Evolutionary conservation across 2,329 filamentous ascomycete genomes (phyloP), one percentile per base, ranked within the genome.

Genomic region (Fusarium begoniae): DNA sequence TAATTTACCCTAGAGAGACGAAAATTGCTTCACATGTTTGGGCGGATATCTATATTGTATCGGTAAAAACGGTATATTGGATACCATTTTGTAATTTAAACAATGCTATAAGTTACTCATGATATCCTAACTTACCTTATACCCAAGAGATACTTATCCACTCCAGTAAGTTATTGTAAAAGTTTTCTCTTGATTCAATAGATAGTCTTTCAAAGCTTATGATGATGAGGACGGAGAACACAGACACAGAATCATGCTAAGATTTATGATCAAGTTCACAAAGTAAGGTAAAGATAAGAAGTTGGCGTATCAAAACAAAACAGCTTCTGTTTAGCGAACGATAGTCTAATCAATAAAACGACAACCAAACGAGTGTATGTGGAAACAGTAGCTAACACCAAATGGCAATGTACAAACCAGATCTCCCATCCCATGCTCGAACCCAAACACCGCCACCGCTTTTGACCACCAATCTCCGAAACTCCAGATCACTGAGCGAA

Each of bases 271-370:
- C 22, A 44, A 32, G 26, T 30, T 45, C 28, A 53, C 38, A 22
- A 22, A 51, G 50, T n/a, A 56, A 35, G 18, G 10, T 8, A 17
- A 15, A 28, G 28, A 17, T n/a, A 20, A 13, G 22, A 24, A 9
- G 11, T 50, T 35, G 11, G 7, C 40, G 26, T 63, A 45, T 47
- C 66, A 66, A 61, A 66, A 59, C 58, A 69, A 74, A 58, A 48
- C 68, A 75, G 64, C 56, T 58, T 75, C 68, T 75, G 58, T 66
- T 40, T 69, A 74, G 50, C 60, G 60, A 74, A 66, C 47, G 64
- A 73, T 53, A 72, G 58, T 63, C 72, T 74, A 56, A 70, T 17
- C 53, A 50, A 62, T 17, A 51, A 74, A 60, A 55, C 24, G 37
- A 62, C 43, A 45, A 58, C 72, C 37, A 73, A 73, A 32, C 47